Evolutionary conservation across 768 basidiomycete genomes (phyloP).

Genomic region (Sistotremastrum niveocremeum): DNA sequence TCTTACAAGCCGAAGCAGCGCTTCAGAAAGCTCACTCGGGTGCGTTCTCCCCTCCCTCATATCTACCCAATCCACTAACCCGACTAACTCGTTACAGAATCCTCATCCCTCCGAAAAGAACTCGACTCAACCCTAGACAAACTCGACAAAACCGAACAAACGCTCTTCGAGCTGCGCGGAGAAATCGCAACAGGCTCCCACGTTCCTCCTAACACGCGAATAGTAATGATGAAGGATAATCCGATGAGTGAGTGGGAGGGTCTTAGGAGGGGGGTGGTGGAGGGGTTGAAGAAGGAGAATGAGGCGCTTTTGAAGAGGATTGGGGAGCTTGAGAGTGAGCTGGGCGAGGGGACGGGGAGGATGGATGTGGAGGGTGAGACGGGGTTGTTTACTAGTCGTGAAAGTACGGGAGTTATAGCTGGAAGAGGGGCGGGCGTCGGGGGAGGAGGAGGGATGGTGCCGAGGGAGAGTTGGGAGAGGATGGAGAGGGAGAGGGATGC

Average conservation of each 20-base stretch:
- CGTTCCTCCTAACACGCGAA: constrained; percentile 54
- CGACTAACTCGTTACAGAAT: constrained; percentile 19
- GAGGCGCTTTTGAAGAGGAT: constrained; percentile 60
- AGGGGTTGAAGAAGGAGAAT: constrained; percentile 72
- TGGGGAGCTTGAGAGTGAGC: constrained; percentile 35
- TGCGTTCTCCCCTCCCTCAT: not conserved
- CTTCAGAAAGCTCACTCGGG: not conserved
- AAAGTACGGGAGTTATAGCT: not conserved
- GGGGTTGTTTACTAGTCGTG: not conserved
- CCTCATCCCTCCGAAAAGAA: constrained; percentile 27
- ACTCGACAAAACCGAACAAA: constrained; percentile 65
- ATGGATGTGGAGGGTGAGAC: constrained; percentile 1
- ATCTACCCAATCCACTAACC: not conserved
- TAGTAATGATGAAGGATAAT: constrained; percentile 60
- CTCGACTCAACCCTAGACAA: constrained; percentile 29
- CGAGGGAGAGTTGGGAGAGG: constrained; percentile 68
- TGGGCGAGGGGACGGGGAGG: constrained; percentile 8
- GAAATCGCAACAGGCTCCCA: constrained; percentile 66
- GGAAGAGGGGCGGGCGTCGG: not conserved
- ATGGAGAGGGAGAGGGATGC: constrained; percentile 55
- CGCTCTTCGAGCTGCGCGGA: constrained; percentile 62
- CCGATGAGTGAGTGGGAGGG: constrained; percentile 78
- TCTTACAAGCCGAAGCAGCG: constrained; percentile 24
- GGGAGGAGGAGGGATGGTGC: constrained; percentile 37
- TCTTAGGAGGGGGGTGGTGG: constrained; percentile 58